Evolutionary conservation across 805 yeast species (phyloP).

Genomic region (Candida orba): DNA sequence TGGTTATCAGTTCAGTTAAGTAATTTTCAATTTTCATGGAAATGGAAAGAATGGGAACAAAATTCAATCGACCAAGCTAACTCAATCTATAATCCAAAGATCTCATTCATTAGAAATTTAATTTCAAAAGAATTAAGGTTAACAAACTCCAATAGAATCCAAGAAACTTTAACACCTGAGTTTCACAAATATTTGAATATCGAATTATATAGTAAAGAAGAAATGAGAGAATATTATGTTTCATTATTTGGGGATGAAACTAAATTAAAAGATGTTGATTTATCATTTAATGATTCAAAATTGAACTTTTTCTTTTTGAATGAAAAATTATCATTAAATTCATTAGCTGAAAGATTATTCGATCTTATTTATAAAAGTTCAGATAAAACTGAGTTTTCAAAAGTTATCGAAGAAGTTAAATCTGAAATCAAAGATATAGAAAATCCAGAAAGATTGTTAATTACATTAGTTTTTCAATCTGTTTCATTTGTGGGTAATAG

Average conservation of each 20-base stretch:
- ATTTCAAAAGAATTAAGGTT: constrained; percentile 79
- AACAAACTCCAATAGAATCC: constrained; percentile 66
- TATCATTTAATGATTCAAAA: constrained; percentile 13
- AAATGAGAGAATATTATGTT: constrained; percentile 31
- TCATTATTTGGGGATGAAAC: constrained; percentile 26
- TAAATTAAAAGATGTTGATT: constrained; percentile 14
- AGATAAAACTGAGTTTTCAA: constrained; percentile 25
- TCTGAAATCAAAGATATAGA: constrained; percentile 25
- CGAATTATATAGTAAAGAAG: constrained; percentile 29
- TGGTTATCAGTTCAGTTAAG: constrained; percentile 94
- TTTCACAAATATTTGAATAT: constrained; percentile 43
- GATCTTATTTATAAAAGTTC: constrained; percentile 29
- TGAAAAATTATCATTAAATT: constrained; percentile 30
- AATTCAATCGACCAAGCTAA: constrained; percentile 43
- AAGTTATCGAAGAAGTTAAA: constrained; percentile 25
- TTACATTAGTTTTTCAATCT: constrained; percentile 60
- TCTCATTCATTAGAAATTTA: constrained; percentile 66
- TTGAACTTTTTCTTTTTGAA: constrained; percentile 34
- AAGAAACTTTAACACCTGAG: constrained; percentile 60
- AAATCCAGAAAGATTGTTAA: constrained; percentile 37
- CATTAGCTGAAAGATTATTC: constrained; percentile 30
- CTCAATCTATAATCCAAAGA: constrained; percentile 59
- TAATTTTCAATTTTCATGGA: constrained; percentile 94
- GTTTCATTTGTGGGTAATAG: constrained; percentile 81
- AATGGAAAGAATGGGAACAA: constrained; percentile 89